These are phyloP conservation scores for Saturnispora bothae DNA, from an alignment of 805 yeast genomes.

Conservation along the genomic window DNA sequence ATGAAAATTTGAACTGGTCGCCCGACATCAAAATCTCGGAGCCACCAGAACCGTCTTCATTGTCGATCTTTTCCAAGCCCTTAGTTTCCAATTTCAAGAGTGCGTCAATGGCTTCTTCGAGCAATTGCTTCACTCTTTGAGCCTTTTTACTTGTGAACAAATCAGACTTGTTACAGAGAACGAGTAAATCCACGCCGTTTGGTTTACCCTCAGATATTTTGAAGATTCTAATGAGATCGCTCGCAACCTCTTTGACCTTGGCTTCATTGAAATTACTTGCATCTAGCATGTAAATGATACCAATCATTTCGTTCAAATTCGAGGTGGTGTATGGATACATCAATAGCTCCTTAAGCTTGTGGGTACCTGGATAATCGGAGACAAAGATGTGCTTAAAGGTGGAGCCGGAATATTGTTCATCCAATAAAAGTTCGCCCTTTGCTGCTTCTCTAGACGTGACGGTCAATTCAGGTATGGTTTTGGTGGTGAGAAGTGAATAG, in stretches of 20 bases:
- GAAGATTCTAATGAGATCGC: constrained; percentile 48
- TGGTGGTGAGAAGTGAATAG: constrained; percentile 15
- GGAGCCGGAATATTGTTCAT: constrained; percentile 17
- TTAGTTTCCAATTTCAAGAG: constrained; percentile 39
- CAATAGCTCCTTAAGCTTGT: constrained; percentile 53
- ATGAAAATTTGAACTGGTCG: constrained; percentile 49
- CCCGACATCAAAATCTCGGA: constrained; percentile 34
- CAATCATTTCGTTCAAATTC: constrained; percentile 39
- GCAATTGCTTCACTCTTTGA: constrained; percentile 41
- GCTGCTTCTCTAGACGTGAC: constrained; percentile 47
- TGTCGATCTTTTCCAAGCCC: constrained; percentile 32
- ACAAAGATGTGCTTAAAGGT: constrained; percentile 34
- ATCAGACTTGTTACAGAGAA: constrained; percentile 83
- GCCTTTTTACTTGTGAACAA: constrained; percentile 74
- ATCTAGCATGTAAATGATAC: constrained; percentile 71
- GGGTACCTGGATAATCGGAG: constrained; percentile 84
- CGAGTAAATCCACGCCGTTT: constrained; percentile 60
- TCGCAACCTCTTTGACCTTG: constrained; percentile 43
- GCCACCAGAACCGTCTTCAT: constrained; percentile 20
- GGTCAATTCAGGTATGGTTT: constrained; percentile 22
- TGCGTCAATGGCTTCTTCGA: constrained; percentile 56
- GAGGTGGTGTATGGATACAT: constrained; percentile 37
- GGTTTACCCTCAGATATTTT: constrained; percentile 49
- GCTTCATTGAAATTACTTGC: constrained; percentile 45
- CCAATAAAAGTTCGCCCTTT: constrained; percentile 26